Evolutionary conservation across 2,329 filamentous ascomycete species (phyloP), one percentile per base, ranked within the genome.

Genomic region (Fusarium albosuccineum): DNA sequence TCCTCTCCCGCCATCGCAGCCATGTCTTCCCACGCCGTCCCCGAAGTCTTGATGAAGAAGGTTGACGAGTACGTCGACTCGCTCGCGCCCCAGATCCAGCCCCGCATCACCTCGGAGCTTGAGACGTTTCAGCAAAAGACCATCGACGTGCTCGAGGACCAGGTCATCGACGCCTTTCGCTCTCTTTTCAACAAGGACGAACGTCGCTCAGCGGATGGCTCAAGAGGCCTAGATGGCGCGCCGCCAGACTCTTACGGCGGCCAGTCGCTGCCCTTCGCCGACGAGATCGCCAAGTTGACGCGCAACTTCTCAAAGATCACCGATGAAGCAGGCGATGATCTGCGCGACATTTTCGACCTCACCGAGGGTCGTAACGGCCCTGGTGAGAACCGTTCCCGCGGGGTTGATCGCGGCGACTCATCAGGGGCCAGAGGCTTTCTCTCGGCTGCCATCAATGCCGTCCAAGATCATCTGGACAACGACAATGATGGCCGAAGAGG

Each of bases 41-140:
- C 81, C 45, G 81, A 82, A 46, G 79, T 81, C 30, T 60, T 82
- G 60, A 79, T 82, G 75, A 76, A 77, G 46, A 80, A 82, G 61
- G 78, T 83, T 3, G 81, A 83, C 75, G 76, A 81, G 14, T 83
- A 83, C 50, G 81, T 83, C 71, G 81, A 83, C 75, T 82, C 81
- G 1, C 79, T 83, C 5, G 79, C 79, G 2, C 81, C 81, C 6
- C 79, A 82, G 67, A 82, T 83, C 55, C 80, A 82, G 63, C 81
- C 81, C 71, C 81, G 79, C 77, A 82, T 83, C 72, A 74, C 79
- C 13, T 60, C 76, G 13, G 81, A 83, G 74, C 77, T 83, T 48
- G 80, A 82, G 50, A 62, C 70, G 6, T 83, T 83, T 63, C 81
- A 83, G 65, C 70, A 75, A 51, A 81, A 80, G 71, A 82, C 81